Evolutionary conservation across 306 rosid species (phyloP).

Genomic region (Rosa lucieae): DNA sequence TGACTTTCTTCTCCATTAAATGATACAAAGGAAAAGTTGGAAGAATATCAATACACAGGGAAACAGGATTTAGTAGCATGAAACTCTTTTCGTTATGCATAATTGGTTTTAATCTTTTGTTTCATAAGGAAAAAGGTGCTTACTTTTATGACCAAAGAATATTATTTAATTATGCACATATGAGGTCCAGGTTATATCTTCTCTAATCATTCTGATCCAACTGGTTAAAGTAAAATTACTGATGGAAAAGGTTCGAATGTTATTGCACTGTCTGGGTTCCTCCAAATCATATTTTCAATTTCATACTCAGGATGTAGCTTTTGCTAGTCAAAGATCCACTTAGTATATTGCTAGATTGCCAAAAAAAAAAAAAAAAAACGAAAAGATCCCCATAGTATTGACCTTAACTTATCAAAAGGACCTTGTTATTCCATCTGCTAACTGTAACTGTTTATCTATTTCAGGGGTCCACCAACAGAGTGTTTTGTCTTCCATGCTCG

Average conservation of each 20-base stretch:
- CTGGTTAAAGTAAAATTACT: background rate
- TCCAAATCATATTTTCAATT: background rate
- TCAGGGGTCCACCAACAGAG: conserved; percentile 96
- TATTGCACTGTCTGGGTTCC: background rate
- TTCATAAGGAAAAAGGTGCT: background rate
- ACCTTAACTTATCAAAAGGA: conserved; percentile 17
- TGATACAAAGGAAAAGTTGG: background rate
- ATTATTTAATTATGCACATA: background rate
- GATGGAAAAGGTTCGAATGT: background rate
- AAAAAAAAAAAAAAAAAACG: no score
- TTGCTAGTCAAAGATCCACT: conserved; percentile 9
- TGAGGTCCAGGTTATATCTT: background rate
- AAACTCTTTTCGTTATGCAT: background rate
- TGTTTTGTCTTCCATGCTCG: conserved; percentile 91
- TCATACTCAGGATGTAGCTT: background rate
- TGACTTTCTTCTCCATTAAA: background rate
- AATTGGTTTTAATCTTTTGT: background rate
- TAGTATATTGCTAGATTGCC: background rate
- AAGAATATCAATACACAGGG: background rate
- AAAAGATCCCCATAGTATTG: conserved; percentile 16
- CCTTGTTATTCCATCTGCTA: conserved; percentile 24
- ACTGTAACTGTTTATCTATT: conserved; percentile 35
- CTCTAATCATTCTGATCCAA: background rate
- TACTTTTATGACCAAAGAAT: background rate
- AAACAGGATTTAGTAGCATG: background rate